phyloP scores from a whole-genome alignment of 345 rosid genomes.

The Ceriops decandra region DNA sequence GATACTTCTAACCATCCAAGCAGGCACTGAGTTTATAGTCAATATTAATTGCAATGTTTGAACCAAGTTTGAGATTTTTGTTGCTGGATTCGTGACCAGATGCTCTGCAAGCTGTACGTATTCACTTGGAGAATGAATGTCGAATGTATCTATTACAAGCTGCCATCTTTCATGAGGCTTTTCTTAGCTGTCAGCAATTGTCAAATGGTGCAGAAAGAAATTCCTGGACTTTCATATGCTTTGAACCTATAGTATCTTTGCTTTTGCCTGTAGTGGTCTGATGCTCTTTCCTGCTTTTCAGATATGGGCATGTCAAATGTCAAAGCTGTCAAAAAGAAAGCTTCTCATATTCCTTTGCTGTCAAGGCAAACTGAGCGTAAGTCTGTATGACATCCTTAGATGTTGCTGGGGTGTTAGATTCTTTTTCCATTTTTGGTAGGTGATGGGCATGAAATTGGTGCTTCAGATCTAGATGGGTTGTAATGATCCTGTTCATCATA shows the following conservation, averaged over 20 bases:
- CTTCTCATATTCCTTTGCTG: slow-evolving; percentile 60
- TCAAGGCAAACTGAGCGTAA: slow-evolving; percentile 86
- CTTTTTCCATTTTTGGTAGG: background rate
- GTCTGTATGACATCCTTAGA: slow-evolving; percentile 22
- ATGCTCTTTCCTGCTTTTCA: slow-evolving; percentile 20
- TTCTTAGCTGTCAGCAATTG: slow-evolving; percentile 42
- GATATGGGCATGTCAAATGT: slow-evolving; percentile 30
- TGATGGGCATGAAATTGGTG: background rate
- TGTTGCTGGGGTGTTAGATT: background rate
- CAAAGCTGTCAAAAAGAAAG: slow-evolving; percentile 39
- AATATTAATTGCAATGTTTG: slow-evolving; percentile 8
- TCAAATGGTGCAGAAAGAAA: slow-evolving; percentile 34
- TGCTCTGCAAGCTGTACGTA: slow-evolving; percentile 49
- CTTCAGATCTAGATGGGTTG: too few species aligned
- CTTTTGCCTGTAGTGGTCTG: slow-evolving; percentile 13
- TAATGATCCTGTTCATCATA: too few species aligned
- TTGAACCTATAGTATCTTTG: background rate
- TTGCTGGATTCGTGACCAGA: slow-evolving; percentile 31
- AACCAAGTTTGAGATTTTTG: background rate
- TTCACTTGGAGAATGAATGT: slow-evolving; percentile 65
- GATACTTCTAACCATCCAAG: background rate
- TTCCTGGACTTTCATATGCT: slow-evolving; percentile 1
- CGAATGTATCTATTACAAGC: slow-evolving; percentile 57
- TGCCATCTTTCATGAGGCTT: slow-evolving; percentile 73
- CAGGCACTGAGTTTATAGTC: slow-evolving; percentile 1